phyloP scores from a whole-genome alignment of 108 stramenopile species.

The Cyclotella choctawhatcheeana region DNA sequence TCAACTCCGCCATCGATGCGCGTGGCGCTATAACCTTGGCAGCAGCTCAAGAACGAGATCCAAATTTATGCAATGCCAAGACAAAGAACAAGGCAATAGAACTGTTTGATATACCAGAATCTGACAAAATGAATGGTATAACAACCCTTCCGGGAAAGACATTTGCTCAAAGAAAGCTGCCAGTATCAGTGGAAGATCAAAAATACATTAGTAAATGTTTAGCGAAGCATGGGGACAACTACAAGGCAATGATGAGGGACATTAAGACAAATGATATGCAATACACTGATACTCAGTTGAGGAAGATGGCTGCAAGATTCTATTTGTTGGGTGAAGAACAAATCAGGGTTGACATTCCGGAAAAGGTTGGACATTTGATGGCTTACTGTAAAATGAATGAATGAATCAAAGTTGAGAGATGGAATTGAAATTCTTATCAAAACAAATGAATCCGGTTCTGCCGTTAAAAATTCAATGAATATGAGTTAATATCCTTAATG shows the following conservation, averaged over 20 bases:
- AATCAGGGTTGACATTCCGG: slow-evolving; percentile 65
- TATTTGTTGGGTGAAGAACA: slow-evolving; percentile 65
- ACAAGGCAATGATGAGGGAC: slow-evolving; percentile 72
- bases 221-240: slow-evolving; percentile 77
- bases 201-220: slow-evolving; percentile 77
- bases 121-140: slow-evolving; percentile 53
- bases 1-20: slow-evolving; percentile 53
- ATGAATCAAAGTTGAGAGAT: background rate
- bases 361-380: slow-evolving; percentile 61
- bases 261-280: slow-evolving; percentile 84
- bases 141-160: slow-evolving; percentile 48
- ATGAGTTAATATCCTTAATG: too few species aligned
- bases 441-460: too few species aligned
- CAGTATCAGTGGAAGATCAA: slow-evolving; percentile 73
- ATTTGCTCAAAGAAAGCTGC: slow-evolving; percentile 49
- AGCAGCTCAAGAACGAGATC: slow-evolving; percentile 28
- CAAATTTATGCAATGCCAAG: slow-evolving; percentile 5
- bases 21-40: slow-evolving; percentile 22
- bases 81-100: slow-evolving; percentile 58
- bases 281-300: slow-evolving; percentile 70
- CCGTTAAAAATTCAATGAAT: too few species aligned
- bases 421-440: background rate
- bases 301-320: slow-evolving; percentile 77
- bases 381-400: slow-evolving; percentile 20
- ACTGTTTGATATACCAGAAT: slow-evolving; percentile 85